These are phyloP conservation scores for Cruciata laevipes DNA, from an alignment of 257 asterid genomes.

Conservation along the genomic window DNA sequence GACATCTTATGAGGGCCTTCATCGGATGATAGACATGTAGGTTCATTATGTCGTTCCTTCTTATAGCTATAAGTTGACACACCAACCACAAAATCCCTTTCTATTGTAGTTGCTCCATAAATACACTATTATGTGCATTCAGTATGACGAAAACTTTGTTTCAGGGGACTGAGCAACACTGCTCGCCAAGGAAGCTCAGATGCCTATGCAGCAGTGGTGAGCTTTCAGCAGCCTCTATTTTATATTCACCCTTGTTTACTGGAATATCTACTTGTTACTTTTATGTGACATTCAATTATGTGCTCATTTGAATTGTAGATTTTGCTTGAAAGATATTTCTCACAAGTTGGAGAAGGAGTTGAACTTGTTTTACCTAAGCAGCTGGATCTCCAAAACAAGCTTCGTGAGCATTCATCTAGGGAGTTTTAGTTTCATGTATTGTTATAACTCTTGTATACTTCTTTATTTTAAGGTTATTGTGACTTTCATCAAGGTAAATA, in stretches of 20 bases:
- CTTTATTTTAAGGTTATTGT: too few relatives aligned
- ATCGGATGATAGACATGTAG: constrained; percentile 64
- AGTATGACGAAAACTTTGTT: not conserved
- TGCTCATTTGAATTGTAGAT: constrained; percentile 32
- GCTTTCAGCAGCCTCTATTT: not conserved
- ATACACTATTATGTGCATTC: not conserved
- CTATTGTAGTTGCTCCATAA: not conserved
- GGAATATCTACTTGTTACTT: not conserved
- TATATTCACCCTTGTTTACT: not conserved
- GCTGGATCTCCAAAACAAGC: constrained; percentile 53
- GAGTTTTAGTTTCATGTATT: not conserved
- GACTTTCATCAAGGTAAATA: not conserved
- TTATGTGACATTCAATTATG: not conserved
- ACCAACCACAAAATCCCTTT: not conserved
- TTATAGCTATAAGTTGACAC: not conserved
- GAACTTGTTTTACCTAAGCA: constrained; percentile 79
- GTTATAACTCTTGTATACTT: too few relatives aligned
- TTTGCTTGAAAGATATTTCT: constrained; percentile 77
- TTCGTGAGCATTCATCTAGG: constrained; percentile 20
- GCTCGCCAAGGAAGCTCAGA: constrained; percentile 50
- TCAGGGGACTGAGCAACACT: constrained; percentile 58
- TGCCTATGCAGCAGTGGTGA: constrained; percentile 89
- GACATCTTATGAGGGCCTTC: constrained; percentile 65
- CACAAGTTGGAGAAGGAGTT: constrained; percentile 45
- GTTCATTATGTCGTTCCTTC: constrained; percentile 1